These are phyloP conservation scores for Paecilomyces fulvus DNA, from an alignment of 2,329 filamentous ascomycete species.

Conservation along the genomic window DNA sequence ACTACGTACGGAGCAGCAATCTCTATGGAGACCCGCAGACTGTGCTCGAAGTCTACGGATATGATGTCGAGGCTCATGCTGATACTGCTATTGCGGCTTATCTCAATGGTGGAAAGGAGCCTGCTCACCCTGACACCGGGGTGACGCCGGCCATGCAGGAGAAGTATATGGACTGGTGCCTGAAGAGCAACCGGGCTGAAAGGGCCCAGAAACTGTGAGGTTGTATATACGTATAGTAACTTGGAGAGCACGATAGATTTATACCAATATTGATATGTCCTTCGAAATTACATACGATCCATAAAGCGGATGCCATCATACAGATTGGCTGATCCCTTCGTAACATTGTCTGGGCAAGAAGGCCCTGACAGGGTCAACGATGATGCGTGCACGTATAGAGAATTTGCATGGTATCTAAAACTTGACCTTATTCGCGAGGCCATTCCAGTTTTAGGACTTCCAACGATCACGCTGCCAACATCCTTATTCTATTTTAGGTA, in stretches of 20 bases:
- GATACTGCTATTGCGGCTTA: conserved; percentile 21
- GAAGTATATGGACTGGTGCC: conserved; percentile 29
- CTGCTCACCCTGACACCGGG: conserved; percentile 20
- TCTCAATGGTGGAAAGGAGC: conserved; percentile 13
- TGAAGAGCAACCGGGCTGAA: conserved; percentile 10
- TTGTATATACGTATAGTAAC: not conserved
- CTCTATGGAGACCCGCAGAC: conserved; percentile 33
- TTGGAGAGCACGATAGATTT: not conserved
- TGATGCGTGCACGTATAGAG: no score
- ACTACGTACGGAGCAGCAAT: conserved; percentile 28
- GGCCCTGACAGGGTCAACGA: no score
- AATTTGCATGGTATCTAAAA: no score
- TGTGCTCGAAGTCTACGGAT: conserved; percentile 32
- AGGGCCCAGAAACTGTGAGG: not conserved
- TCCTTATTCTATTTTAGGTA: no score
- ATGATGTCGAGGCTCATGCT: conserved; percentile 32
- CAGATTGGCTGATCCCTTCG: no score
- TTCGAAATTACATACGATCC: not conserved
- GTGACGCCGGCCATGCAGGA: conserved; percentile 19
- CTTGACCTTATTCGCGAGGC: no score
- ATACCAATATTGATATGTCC: not conserved
- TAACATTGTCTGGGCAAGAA: no score
- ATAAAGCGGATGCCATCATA: no score
- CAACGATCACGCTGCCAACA: no score
- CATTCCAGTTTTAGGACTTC: no score